Conservation (phyloP, 306 rosid species). For the Quercus ilex region DNA sequence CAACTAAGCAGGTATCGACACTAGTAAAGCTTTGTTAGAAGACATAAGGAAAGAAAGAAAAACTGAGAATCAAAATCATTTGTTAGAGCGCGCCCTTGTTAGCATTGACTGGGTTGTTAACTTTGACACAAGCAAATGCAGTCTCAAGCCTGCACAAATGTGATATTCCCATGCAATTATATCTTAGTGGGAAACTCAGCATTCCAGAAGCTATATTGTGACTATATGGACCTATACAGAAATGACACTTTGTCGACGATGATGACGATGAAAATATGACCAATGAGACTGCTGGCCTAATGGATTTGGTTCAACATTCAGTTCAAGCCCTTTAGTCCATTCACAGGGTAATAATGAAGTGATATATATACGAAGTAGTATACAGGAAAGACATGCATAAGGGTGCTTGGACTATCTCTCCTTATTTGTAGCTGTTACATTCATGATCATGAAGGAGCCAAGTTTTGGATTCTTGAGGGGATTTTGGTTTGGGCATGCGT, state of each 20-base stretch:
- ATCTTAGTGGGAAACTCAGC: constrained; percentile 67
- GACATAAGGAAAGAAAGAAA: constrained; percentile 67
- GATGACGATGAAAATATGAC: constrained; percentile 16
- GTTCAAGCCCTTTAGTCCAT: constrained; percentile 24
- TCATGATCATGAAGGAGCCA: background rate
- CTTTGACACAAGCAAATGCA: constrained; percentile 51
- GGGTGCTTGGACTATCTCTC: background rate
- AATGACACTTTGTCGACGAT: constrained; percentile 1
- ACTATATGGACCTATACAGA: constrained; percentile 30
- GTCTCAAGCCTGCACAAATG: constrained; percentile 71
- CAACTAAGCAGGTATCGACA: constrained; percentile 65
- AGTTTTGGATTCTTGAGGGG: background rate
- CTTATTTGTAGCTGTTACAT: background rate
- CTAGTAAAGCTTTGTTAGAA: constrained; percentile 62
- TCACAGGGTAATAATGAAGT: constrained; percentile 20
- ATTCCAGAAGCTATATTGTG: constrained; percentile 59
- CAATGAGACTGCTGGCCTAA: constrained; percentile 8
- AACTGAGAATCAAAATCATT: constrained; percentile 45
- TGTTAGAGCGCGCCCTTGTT: constrained; percentile 62
- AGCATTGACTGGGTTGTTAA: constrained; percentile 35
- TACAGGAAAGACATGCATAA: background rate
- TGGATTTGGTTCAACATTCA: constrained; percentile 21
- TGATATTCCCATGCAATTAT: constrained; percentile 72
- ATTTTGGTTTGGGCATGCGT: background rate
- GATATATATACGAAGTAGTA: background rate